Percentiles rank a stretch among this genome's conserved stretches.
phyloP scores from a whole-genome alignment of 225 moss, liverwort and hornwort genomes.

The Pleurozium schreberi region DNA sequence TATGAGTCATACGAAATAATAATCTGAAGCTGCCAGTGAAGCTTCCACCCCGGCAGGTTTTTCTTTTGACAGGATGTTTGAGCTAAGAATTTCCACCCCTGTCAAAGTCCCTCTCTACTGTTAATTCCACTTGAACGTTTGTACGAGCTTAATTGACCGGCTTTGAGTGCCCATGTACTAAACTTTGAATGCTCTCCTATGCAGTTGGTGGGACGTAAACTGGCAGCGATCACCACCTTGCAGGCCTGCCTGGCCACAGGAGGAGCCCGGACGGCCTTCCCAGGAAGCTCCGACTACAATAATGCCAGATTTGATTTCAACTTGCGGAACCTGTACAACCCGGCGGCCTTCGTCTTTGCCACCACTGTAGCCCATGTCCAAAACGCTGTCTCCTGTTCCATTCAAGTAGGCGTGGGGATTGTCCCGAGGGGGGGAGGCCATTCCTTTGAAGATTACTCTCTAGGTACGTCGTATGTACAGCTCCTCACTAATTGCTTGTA shows the following conservation, averaged over 20 bases:
- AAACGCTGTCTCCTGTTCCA: constrained; percentile 48
- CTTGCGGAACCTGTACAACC: constrained; percentile 29
- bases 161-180: not conserved
- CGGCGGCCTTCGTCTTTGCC: constrained; percentile 67
- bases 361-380: constrained; percentile 61
- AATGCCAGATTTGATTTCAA: constrained; percentile 32
- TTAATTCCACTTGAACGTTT: too few relatives aligned
- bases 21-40: not conserved
- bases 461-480: constrained; percentile 21
- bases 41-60: not conserved
- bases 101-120: not conserved
- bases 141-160: not conserved
- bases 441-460: constrained; percentile 65
- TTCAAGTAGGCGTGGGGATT: constrained; percentile 44
- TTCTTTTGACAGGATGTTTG: too few relatives aligned
- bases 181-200: not conserved
- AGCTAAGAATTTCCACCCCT: not conserved
- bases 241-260: constrained; percentile 25
- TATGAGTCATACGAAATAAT: not conserved
- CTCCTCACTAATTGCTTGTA: not conserved
- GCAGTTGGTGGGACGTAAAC: constrained; percentile 20
- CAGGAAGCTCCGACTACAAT: constrained; percentile 41
- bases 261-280: constrained; percentile 49
- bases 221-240: constrained; percentile 26
- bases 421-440: constrained; percentile 75